Evolutionary conservation across 2,329 filamentous ascomycete genomes (phyloP).

Genomic region (Pseudocercospora crystallina): DNA sequence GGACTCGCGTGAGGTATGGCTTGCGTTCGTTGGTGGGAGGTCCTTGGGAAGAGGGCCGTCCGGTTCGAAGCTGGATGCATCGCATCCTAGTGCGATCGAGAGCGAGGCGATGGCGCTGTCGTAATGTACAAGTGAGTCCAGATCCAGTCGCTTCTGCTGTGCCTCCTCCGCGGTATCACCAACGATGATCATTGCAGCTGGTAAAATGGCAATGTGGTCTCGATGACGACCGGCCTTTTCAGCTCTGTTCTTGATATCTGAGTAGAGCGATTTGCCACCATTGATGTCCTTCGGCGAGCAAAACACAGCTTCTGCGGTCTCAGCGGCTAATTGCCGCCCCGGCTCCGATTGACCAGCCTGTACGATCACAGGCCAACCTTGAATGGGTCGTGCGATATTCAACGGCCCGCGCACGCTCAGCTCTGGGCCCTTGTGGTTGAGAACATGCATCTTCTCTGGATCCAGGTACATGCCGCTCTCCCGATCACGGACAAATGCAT

Average conservation of each 20-base stretch:
- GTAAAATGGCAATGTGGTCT: conserved; percentile 28
- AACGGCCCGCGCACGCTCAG: conserved; percentile 27
- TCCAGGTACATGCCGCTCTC: conserved; percentile 53
- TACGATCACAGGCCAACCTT: conserved; percentile 31
- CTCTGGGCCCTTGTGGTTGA: conserved; percentile 50
- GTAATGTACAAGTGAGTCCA: conserved; percentile 27
- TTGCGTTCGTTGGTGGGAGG: conserved; percentile 27
- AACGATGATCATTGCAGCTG: conserved; percentile 29
- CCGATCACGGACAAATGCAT: conserved; percentile 53
- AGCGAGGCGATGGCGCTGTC: conserved; percentile 28
- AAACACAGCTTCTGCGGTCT: conserved; percentile 30
- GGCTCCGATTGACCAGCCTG: conserved; percentile 30
- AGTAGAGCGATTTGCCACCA: conserved; percentile 24
- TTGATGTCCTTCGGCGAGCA: conserved; percentile 26
- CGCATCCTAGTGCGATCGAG: conserved; percentile 25
- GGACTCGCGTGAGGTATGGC: conserved; percentile 20
- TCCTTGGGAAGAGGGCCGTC: conserved; percentile 26
- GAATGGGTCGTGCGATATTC: conserved; percentile 26
- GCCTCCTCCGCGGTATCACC: conserved; percentile 27
- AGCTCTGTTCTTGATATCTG: conserved; percentile 26
- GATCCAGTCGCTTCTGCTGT: conserved; percentile 25
- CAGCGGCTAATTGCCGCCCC: conserved; percentile 27
- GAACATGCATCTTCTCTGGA: conserved; percentile 52
- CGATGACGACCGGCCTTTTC: conserved; percentile 22
- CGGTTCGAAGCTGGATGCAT: conserved; percentile 24